Percentiles rank a stretch among this genome's conserved stretches.
Conservation (phyloP, 2,329 filamentous ascomycete species). For the Aspergillus luchuensis region DNA sequence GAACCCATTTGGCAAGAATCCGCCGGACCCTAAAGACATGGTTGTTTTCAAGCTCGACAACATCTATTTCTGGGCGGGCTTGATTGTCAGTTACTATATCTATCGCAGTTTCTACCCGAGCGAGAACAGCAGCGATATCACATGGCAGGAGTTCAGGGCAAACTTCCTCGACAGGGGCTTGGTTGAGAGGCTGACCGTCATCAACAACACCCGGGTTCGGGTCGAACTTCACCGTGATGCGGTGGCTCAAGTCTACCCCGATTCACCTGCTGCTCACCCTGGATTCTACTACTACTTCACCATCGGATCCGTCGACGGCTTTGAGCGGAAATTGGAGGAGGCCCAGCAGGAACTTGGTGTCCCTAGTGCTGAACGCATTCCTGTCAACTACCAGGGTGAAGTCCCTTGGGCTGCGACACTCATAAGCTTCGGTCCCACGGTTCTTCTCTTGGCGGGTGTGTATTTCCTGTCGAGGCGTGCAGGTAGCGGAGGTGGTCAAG, state of each 20-base stretch:
- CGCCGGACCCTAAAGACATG: slow-evolving; percentile 35
- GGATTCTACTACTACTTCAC: slow-evolving; percentile 89
- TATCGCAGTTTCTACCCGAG: slow-evolving; percentile 67
- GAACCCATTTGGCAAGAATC: slow-evolving; percentile 30
- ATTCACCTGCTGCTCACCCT: slow-evolving; percentile 67
- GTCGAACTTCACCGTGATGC: slow-evolving; percentile 79
- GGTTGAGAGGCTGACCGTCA: slow-evolving; percentile 85
- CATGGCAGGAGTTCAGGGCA: slow-evolving; percentile 93
- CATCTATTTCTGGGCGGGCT: slow-evolving; percentile 51
- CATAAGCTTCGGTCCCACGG: slow-evolving; percentile 80
- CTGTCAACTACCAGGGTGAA: slow-evolving; percentile 82
- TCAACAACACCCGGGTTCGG: slow-evolving; percentile 75
- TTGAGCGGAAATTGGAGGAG: slow-evolving; percentile 83
- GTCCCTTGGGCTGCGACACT: slow-evolving; percentile 72
- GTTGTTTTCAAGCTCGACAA: slow-evolving; percentile 56
- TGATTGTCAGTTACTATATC: slow-evolving; percentile 64
- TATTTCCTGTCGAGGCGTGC: slow-evolving; percentile 78
- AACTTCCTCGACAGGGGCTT: slow-evolving; percentile 95
- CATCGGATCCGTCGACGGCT: slow-evolving; percentile 90
- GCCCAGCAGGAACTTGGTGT: slow-evolving; percentile 87
- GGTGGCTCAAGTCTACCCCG: slow-evolving; percentile 70
- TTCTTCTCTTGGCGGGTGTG: slow-evolving; percentile 81
- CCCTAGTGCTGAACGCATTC: slow-evolving; percentile 83
- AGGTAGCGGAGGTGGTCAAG: slow-evolving; percentile 63
- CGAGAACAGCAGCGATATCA: slow-evolving; percentile 76